Evolutionary conservation across 1,284 basidiomycete genomes (phyloP).

Genomic region (Apiotrichum sp.): DNA sequence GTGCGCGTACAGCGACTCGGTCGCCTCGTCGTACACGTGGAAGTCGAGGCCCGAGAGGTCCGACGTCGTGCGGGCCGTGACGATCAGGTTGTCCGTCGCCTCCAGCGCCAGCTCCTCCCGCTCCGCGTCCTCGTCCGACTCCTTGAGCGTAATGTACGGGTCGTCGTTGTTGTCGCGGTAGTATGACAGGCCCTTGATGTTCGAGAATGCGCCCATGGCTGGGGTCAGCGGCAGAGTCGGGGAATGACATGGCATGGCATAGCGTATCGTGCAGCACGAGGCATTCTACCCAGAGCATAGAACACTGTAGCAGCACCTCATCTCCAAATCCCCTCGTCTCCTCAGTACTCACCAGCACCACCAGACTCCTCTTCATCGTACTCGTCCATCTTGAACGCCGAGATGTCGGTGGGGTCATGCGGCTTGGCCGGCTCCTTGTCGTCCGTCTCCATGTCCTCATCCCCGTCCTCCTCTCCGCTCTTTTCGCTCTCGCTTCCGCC

Average conservation of each 20-base stretch:
- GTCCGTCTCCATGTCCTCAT: slow-evolving; percentile 36
- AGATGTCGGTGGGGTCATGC: slow-evolving; percentile 67
- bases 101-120: slow-evolving; percentile 84
- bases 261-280: too few species aligned
- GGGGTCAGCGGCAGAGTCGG: neutral
- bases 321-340: neutral
- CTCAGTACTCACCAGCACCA: slow-evolving; percentile 52
- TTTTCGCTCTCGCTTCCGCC: slow-evolving; percentile 48
- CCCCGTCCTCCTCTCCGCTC: slow-evolving; percentile 50
- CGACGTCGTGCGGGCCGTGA: slow-evolving; percentile 92
- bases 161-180: slow-evolving; percentile 90
- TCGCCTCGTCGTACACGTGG: slow-evolving; percentile 85
- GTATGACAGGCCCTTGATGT: slow-evolving; percentile 89
- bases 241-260: too few species aligned
- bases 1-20: slow-evolving; percentile 92
- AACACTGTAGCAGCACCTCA: too few species aligned
- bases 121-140: slow-evolving; percentile 74
- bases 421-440: slow-evolving; percentile 31
- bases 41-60: slow-evolving; percentile 94
- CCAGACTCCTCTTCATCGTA: slow-evolving; percentile 79
- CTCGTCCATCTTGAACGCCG: slow-evolving; percentile 84
- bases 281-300: too few species aligned
- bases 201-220: slow-evolving; percentile 86
- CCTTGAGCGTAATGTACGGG: slow-evolving; percentile 94
- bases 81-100: slow-evolving; percentile 85